Conservation (phyloP, 768 basidiomycete species). For the Lentinula edodes region DNA sequence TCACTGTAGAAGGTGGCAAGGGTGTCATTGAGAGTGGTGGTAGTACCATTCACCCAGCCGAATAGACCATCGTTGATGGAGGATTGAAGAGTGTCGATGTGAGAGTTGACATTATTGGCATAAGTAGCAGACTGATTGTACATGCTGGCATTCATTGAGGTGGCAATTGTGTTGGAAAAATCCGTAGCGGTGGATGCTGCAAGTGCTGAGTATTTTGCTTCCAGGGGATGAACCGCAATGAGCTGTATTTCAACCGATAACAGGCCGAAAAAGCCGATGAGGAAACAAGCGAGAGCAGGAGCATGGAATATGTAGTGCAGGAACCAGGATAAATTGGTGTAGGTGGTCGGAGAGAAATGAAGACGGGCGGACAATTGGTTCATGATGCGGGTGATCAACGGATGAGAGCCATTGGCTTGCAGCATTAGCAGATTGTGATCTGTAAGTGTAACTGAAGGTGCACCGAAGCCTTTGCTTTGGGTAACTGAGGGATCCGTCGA, state of each 20-base stretch:
- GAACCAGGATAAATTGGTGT: conserved; percentile 81
- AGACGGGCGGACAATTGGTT: conserved; percentile 47
- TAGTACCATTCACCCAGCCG: conserved; percentile 93
- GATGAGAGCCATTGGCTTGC: conserved; percentile 62
- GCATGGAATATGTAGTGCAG: conserved; percentile 88
- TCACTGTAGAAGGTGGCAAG: conserved; percentile 84
- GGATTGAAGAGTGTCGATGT: conserved; percentile 63
- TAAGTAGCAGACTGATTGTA: conserved; percentile 74
- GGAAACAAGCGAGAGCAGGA: conserved; percentile 84
- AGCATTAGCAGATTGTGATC: conserved; percentile 80
- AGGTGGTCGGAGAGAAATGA: conserved; percentile 52
- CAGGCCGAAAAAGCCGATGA: conserved; percentile 89
- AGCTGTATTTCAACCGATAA: conserved; percentile 86
- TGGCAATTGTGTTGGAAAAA: conserved; percentile 67
- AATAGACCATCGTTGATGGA: conserved; percentile 85
- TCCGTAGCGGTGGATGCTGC: conserved; percentile 56
- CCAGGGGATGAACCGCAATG: conserved; percentile 68
- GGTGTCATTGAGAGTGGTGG: conserved; percentile 81
- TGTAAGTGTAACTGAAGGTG: conserved; percentile 54
- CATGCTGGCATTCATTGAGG: conserved; percentile 79
- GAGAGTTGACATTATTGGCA: conserved; percentile 70
- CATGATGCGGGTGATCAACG: conserved; percentile 62
- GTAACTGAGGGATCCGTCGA: conserved; percentile 60
- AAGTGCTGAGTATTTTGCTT: conserved; percentile 56
- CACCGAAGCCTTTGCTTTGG: conserved; percentile 27